Evolutionary conservation across 805 yeast genomes (phyloP), one percentile per base, ranked within the genome.

Genomic region (Lachancea sp.): DNA sequence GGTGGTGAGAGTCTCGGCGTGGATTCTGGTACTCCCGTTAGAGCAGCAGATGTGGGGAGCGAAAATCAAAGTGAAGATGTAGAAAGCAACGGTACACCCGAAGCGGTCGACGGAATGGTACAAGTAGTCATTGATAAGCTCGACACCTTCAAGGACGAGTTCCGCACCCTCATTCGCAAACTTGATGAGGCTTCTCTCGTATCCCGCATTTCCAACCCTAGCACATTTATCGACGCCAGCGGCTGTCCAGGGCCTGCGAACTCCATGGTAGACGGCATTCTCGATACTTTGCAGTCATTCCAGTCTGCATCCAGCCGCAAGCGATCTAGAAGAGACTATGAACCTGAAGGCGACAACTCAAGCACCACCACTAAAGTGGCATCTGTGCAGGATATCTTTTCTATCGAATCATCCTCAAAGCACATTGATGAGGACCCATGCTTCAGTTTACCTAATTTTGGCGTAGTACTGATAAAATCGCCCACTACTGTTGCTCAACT

Each of bases 401-500:
- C 26, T 5, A 12, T 3, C 12, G 26, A 5, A 9, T 12, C 26
- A 9, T 5, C 26, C 11, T 12, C 16, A 16, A 35, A 29, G 20
- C 23, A 39, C 11, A 12, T 31, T 9, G 43, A 30, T 19, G 25
- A 39, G 24, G 60, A 56, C 38, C 55, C 58, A 7, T 53, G 60
- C 40, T 43, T 50, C 7, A 31, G 38, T 12, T 39, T 54, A 23
- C 48, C 55, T 3, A 56, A 57, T 41, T 55, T 47, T 43, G 61
- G 60, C 12, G 62, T 57, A 1, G 45, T 56, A 3, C 43, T 57
- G 17, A 45, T 56, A 12, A 56, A 55, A 36, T 57, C 61, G 24
- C 62, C 61, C 6, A 47, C 52, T 15, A 50, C 56, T 3, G 51
- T 56, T 8, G 34, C 45, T 2, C 60, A 58, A 31, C 39, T 58